Conservation (phyloP, 345 rosid species). For the Draba incana region DNA sequence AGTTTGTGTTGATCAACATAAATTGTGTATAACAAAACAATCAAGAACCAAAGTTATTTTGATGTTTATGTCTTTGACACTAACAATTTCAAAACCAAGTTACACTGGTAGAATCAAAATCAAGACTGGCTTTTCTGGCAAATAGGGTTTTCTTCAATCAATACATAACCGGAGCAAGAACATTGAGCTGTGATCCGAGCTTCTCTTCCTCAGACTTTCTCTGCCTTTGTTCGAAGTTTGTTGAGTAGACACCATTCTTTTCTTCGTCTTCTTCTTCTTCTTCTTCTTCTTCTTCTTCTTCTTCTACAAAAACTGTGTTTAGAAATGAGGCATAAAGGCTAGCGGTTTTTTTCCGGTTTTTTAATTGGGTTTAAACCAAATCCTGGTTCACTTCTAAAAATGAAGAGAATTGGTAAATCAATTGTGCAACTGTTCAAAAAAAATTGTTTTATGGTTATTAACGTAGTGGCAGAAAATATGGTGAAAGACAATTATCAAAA, state of each 20-base stretch:
- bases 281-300: not conserved
- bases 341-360: not conserved
- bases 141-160: slow-evolving; percentile 24
- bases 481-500: too few relatives aligned
- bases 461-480: too few relatives aligned
- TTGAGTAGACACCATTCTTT: slow-evolving; percentile 59
- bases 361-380: not conserved
- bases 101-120: slow-evolving; percentile 11
- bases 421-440: too few relatives aligned
- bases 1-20: not conserved
- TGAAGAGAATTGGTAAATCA: too few relatives aligned
- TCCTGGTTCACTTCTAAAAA: not conserved
- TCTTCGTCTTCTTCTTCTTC: slow-evolving; percentile 25
- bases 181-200: slow-evolving; percentile 58
- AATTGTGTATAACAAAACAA: too few relatives aligned
- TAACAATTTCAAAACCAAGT: not conserved
- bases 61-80: not conserved
- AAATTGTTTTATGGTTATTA: too few relatives aligned
- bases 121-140: not conserved
- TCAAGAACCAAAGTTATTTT: too few relatives aligned
- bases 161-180: slow-evolving; percentile 58
- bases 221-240: slow-evolving; percentile 67
- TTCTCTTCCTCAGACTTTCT: slow-evolving; percentile 65
- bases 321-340: not conserved
- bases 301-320: not conserved